Base-by-base conservation (phyloP, 2,329 filamentous ascomycete species). In the Ascomycota sp. region DNA sequence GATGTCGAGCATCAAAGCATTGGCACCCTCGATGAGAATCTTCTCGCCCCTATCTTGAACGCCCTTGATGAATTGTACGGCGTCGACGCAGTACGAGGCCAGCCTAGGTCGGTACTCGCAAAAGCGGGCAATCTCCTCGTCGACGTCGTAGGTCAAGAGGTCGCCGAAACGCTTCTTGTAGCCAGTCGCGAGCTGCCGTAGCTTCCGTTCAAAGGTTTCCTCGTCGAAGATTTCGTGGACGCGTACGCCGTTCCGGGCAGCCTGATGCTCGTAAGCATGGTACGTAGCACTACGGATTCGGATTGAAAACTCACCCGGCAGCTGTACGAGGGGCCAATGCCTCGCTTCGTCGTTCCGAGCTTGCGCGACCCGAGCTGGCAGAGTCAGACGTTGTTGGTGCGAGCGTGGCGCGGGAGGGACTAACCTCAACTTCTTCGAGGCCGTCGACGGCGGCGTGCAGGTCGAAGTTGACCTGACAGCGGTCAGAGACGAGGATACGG, bases 141-240 rank as follows among this genome's bases (percentile, higher is more conserved):
- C 74, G 6, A 74, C 61, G 36, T 82, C 70, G 46, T 69, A 68
- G 38, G 69, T 46, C 32, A 76, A 51, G 19, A 78, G 51, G 38
- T 75, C 66, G 7, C 76, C 75, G 41, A 70, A 82, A 30, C 74
- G 59, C 54, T 75, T 72, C 59, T 58, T 31, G 79, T 56, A 40
- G 63, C 63, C 69, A 5, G 51, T 40, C 7, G 65, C 73, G 28
- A 83, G 53, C 17, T 57, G 52, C 25, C 72, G 61, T 26, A 83
- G 52, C 49, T 76, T 77, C 25, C 51, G 44, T 52, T 80, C 75
- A 40, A 83, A 81, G 7, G 61, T 46, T 25, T 64, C 56, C 45
- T 69, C 61, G 45, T 77, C 57, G 46, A 81, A 80, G 36, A 82
- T 58, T 32, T 82, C 75, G 36, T 63, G 59, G 28, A 83, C 51